phyloP scores from a whole-genome alignment of 1,284 basidiomycete genomes.

The Macrocystidia cucumis region DNA sequence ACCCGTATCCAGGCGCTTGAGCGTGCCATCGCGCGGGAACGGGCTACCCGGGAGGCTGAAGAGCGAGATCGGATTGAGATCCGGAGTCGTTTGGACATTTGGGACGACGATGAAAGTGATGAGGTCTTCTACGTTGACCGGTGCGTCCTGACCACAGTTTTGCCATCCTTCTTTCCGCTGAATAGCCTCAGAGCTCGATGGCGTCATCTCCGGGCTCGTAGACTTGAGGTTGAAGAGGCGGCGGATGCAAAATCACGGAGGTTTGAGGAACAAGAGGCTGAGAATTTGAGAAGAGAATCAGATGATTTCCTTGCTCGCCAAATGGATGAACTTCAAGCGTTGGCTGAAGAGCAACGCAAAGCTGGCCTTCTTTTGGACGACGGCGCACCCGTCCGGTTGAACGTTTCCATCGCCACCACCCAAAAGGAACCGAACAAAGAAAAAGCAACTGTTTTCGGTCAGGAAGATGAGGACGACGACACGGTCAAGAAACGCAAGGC shows the following conservation, averaged over 20 bases:
- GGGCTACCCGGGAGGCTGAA: conserved; percentile 66
- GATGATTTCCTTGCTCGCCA: conserved; percentile 84
- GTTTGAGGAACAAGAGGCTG: conserved; percentile 78
- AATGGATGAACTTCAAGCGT: conserved; percentile 85
- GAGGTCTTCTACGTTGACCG: conserved; percentile 84
- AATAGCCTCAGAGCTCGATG: conserved; percentile 50
- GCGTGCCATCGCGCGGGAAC: conserved; percentile 65
- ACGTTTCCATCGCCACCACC: conserved; percentile 54
- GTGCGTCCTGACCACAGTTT: conserved; percentile 26
- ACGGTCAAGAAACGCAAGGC: conserved; percentile 71
- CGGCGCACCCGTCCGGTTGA: conserved; percentile 79
- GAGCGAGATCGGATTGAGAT: conserved; percentile 68
- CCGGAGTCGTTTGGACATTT: conserved; percentile 65
- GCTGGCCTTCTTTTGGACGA: conserved; percentile 87
- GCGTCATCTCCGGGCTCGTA: conserved; percentile 61
- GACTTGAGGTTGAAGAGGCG: conserved; percentile 66
- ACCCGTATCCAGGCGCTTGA: conserved; percentile 69
- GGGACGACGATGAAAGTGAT: conserved; percentile 89
- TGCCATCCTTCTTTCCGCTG: neutral
- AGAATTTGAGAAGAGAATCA: conserved; percentile 77
- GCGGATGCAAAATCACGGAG: conserved; percentile 77
- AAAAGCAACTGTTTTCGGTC: conserved; percentile 56
- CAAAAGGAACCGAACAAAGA: conserved; percentile 42
- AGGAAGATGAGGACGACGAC: conserved; percentile 81
- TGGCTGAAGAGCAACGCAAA: conserved; percentile 82